phyloP scores from a whole-genome alignment of 495 filamentous ascomycete genomes.

The Annulohypoxylon moriforme region DNA sequence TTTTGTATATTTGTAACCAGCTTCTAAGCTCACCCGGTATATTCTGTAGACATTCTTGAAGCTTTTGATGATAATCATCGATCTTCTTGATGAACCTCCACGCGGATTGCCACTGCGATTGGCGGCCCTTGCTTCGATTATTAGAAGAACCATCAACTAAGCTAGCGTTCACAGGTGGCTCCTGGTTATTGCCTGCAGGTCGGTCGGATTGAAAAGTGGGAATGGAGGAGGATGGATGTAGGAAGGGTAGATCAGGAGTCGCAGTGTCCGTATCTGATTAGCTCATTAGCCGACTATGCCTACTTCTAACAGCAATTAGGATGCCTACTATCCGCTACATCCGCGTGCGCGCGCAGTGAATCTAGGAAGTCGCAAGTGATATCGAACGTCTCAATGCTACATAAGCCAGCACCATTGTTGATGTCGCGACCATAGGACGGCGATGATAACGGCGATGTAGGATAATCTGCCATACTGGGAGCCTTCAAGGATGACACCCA shows the following conservation, averaged over 20 bases:
- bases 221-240: not conserved
- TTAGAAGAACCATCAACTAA: slow-evolving; percentile 10
- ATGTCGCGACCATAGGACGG: not conserved
- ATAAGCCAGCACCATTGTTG: not conserved
- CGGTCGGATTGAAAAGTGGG: slow-evolving; percentile 11
- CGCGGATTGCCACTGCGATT: slow-evolving; percentile 26
- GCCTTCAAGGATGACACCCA: not conserved
- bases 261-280: not conserved
- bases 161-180: slow-evolving; percentile 20
- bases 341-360: not conserved
- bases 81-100: slow-evolving; percentile 25
- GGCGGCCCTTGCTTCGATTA: slow-evolving; percentile 2
- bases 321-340: slow-evolving; percentile 12
- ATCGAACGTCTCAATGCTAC: slow-evolving; percentile 9
- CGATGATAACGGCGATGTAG: not conserved
- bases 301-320: not conserved
- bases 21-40: slow-evolving; percentile 6
- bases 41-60: slow-evolving; percentile 15
- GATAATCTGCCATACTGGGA: slow-evolving; percentile 13
- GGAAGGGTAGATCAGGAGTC: slow-evolving; percentile 1
- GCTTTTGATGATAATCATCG: slow-evolving; percentile 17
- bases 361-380: slow-evolving; percentile 28
- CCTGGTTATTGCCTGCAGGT: not conserved
- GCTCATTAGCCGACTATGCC: slow-evolving; percentile 9
- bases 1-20: slow-evolving; percentile 22